Conservation (phyloP, 2,329 filamentous ascomycete genomes). For the Magnaporthiopsis rhizophila region DNA sequence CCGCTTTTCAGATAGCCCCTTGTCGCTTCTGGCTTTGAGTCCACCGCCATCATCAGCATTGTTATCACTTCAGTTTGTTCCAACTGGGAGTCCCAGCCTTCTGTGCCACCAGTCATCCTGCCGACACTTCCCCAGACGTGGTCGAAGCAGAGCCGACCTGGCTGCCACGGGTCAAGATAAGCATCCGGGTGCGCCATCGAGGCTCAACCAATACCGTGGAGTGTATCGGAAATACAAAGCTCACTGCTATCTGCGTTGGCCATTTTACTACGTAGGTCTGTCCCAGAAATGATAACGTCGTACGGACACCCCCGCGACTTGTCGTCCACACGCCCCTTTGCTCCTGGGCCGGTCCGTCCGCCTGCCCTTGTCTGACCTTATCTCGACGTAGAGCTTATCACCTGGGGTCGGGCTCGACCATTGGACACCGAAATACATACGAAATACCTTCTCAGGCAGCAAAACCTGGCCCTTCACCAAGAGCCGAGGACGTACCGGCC, state of each 20-base stretch:
- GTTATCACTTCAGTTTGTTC: neutral
- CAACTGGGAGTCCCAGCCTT: neutral
- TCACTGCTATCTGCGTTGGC: neutral
- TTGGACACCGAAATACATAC: neutral
- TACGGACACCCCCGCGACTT: neutral
- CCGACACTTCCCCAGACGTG: neutral
- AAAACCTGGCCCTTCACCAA: neutral
- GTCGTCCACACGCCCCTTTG: neutral
- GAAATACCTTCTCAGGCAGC: neutral
- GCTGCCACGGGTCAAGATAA: neutral
- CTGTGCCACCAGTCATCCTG: neutral
- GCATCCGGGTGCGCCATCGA: neutral
- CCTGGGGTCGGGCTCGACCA: neutral
- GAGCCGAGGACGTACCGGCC: neutral
- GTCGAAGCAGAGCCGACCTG: neutral
- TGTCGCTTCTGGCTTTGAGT: neutral
- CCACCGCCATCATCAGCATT: neutral
- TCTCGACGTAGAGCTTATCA: conserved; percentile 3
- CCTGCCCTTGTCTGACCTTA: conserved; percentile 1
- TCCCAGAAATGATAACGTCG: neutral
- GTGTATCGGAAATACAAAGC: neutral
- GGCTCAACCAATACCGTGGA: neutral
- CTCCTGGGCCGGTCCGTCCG: neutral
- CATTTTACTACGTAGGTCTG: neutral
- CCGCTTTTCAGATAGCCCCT: neutral